Conservation (phyloP, 176 grass and related monocot genomes). For the Oryza australiensis region DNA sequence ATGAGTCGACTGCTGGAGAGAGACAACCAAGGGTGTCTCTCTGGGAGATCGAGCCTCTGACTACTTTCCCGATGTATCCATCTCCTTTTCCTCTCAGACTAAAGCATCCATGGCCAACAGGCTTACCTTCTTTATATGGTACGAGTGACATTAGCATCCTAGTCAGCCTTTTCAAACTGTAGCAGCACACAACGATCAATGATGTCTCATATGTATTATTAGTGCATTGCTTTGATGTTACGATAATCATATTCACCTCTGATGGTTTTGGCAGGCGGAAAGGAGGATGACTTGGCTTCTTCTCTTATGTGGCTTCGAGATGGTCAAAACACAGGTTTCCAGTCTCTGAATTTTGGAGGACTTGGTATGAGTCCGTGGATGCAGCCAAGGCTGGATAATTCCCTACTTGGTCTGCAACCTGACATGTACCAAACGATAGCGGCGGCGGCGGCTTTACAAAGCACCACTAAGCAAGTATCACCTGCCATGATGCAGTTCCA, state of each 20-base stretch:
- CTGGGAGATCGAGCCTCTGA: conserved; percentile 95
- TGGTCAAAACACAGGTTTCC: conserved; percentile 63
- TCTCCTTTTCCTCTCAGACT: conserved; percentile 87
- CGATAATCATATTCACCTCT: conserved; percentile 21
- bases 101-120: conserved; percentile 90
- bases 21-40: conserved; percentile 96
- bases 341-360: conserved; percentile 78
- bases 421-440: conserved; percentile 71
- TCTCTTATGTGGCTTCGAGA: conserved; percentile 73
- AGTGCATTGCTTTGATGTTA: background rate
- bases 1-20: conserved; percentile 92
- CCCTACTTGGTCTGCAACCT: conserved; percentile 61
- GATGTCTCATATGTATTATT: background rate
- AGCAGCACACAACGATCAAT: background rate
- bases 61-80: conserved; percentile 96
- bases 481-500: conserved; percentile 78
- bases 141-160: conserved; percentile 24
- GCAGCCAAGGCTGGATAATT: conserved; percentile 64
- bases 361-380: conserved; percentile 67
- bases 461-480: conserved; percentile 57
- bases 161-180: background rate
- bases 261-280: conserved; percentile 58
- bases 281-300: conserved; percentile 69
- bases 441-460: conserved; percentile 46
- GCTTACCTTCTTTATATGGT: conserved; percentile 86